Evolutionary conservation across 208 protist species (phyloP), one percentile per base, ranked within the genome.

Genomic region (Lotmaria passim): DNA sequence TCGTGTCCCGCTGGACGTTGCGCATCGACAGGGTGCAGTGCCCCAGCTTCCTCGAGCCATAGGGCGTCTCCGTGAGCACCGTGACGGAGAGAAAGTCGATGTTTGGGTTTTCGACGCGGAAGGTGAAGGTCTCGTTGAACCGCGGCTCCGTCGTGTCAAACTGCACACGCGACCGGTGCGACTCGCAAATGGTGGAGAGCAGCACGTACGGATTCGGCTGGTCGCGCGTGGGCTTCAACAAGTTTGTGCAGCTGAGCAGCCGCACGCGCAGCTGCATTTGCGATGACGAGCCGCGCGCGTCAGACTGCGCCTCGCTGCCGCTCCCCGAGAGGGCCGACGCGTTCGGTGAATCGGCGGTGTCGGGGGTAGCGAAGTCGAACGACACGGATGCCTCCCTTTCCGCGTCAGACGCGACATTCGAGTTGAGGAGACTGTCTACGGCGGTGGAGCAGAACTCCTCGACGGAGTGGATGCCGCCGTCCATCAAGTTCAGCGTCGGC

Each of bases 41-140:
- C 19, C 91, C 91, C 44, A 96, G 61, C 76, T 81, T 83, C 70
- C 85, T 88, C 31, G 83, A 65, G 19, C 90, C 90, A 69, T 89
- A 92, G 12, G 82, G 76, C 6, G 90, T 96, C 62, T 96, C 87
- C 8, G 90, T 93, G 31, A 93, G 79, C 31, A 93, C 86, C 10
- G 75, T 91, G 56, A 93, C 81, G 43, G 63, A 76, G 19, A 96
- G 75, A 50, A 72, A 81, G 56, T 93, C 87, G 26, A 75, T 66
- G 30, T 53, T 51, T 2, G 88, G 84, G 62, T 92, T 73, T 41
- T 75, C 75, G 7, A 95, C 53, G 28, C 33, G 53, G 73, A 96
- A 92, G 28, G 51, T 26, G 60, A 93, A 93, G 41, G 75, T 78
- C 66, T 93, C 85, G 57, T 92, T 81, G 66, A 85, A 96, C 56